Evolutionary conservation across 2,329 filamentous ascomycete genomes (phyloP).

Genomic region (Alternaria ventricosa): DNA sequence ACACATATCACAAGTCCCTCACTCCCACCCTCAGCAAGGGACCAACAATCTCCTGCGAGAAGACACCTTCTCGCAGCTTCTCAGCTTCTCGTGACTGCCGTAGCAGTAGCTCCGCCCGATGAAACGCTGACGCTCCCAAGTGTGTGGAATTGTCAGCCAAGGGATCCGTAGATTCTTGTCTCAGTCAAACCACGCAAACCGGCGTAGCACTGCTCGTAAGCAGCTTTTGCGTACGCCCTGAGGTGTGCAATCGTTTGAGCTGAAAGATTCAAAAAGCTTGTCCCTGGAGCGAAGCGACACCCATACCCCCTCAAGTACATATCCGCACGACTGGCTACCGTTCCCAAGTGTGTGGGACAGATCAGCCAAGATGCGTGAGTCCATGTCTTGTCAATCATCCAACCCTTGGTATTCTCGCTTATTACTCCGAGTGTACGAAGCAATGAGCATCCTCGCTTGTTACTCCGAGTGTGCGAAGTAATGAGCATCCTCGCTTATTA

Average conservation of each 20-base stretch:
- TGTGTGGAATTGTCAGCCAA: background rate
- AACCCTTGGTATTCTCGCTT: no score
- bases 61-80: background rate
- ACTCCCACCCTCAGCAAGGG: background rate
- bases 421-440: no score
- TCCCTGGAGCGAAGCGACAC: background rate
- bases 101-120: background rate
- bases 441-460: no score
- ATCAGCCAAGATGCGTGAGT: no score
- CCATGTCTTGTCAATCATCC: no score
- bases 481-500: no score
- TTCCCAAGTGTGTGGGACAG: no score
- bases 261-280: background rate
- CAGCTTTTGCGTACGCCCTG: background rate
- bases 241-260: background rate
- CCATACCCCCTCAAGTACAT: no score
- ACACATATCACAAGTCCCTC: background rate
- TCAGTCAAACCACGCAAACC: background rate
- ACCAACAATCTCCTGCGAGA: background rate
- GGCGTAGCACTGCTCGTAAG: background rate
- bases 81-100: background rate
- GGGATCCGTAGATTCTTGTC: background rate
- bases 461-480: no score
- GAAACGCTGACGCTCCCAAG: background rate
- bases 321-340: no score